phyloP scores from a whole-genome alignment of 2,329 filamentous ascomycete genomes.

The Colletotrichum scovillei region DNA sequence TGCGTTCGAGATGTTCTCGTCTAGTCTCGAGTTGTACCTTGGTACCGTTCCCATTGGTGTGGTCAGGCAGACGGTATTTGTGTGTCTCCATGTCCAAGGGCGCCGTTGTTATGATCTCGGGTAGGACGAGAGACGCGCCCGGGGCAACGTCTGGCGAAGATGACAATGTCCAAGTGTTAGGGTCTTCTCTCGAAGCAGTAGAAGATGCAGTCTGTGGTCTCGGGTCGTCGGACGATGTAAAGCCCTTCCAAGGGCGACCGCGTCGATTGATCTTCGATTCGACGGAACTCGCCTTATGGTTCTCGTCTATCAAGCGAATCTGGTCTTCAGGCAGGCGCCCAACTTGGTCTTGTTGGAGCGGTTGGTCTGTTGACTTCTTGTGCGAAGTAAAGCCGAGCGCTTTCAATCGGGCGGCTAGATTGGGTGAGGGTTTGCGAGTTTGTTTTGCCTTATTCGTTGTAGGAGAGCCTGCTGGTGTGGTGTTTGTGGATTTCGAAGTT shows the following conservation, averaged over 20 bases:
- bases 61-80: slow-evolving; percentile 80
- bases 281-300: slow-evolving; percentile 68
- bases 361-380: slow-evolving; percentile 47
- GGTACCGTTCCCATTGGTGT: slow-evolving; percentile 74
- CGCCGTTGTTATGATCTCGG: slow-evolving; percentile 62
- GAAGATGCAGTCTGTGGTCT: slow-evolving; percentile 27
- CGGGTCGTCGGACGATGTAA: slow-evolving; percentile 61
- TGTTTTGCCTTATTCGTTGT: slow-evolving; percentile 43
- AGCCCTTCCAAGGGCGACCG: slow-evolving; percentile 79
- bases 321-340: slow-evolving; percentile 79
- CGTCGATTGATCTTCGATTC: slow-evolving; percentile 68
- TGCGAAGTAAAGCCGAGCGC: slow-evolving; percentile 69
- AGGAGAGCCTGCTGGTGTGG: slow-evolving; percentile 40
- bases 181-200: slow-evolving; percentile 7
- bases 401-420: slow-evolving; percentile 73
- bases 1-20: slow-evolving; percentile 67
- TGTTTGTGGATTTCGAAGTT: slow-evolving; percentile 10
- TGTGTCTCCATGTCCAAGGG: slow-evolving; percentile 75
- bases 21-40: slow-evolving; percentile 70
- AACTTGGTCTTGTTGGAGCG: slow-evolving; percentile 57
- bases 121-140: slow-evolving; percentile 47
- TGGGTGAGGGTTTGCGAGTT: slow-evolving; percentile 70
- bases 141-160: slow-evolving; percentile 42
- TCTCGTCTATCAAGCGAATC: slow-evolving; percentile 75
- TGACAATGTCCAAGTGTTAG: slow-evolving; percentile 1